Base-by-base conservation (phyloP, 2,329 filamentous ascomycete species). In the Penicillium hesseltinei region DNA sequence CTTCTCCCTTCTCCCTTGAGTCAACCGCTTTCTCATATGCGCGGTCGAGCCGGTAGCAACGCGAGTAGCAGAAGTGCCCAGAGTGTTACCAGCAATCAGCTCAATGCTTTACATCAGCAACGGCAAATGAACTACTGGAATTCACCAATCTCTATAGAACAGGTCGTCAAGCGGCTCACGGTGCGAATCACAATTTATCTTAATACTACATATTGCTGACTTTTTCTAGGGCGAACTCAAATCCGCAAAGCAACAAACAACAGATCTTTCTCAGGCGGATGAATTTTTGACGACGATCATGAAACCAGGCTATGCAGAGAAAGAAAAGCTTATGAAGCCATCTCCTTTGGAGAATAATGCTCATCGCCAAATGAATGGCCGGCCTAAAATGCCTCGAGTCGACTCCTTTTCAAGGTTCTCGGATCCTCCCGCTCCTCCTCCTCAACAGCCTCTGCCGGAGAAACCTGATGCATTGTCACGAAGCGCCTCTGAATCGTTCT, bases 361-460 rank as follows among this genome's bases (percentile, higher is more conserved):
- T 75, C 77, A 67, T 50, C 73, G 71, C 44, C 77, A 78, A 58
- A 63, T 77, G n/a, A 81, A 80, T 58, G 78, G 77, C 47, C 72
- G 74, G 33, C 73, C 74, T 9, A 77, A 79, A 62, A 73, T 77
- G 56, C 75, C 80, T 46, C 88, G 91, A 63, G 77, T 86, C 21
- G 92, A 96, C 69, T 80, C 87, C 40, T 93, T 94, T 67, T 85
- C 90, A 5, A 85, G 92, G 51, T 97, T 97, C 72, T 94, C 91
- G 1, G 92, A 97, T 57, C 93, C 93, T 50, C 93, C 93, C 4
- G 93, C 92, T 23, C 93, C 93, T 8, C 93, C 93, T 27, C 93
- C 93, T 29, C 92, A 96, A 66, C 92, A 96, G 66, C 93, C 93
- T 15, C 80, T 97, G 6, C 93, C 93, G 1, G 92, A 97, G 71